Percentiles rank a stretch among this genome's conserved stretches.
These are phyloP conservation scores for Podosphaera aphanis DNA, from an alignment of 2,329 filamentous ascomycete species.

Conservation along the genomic window DNA sequence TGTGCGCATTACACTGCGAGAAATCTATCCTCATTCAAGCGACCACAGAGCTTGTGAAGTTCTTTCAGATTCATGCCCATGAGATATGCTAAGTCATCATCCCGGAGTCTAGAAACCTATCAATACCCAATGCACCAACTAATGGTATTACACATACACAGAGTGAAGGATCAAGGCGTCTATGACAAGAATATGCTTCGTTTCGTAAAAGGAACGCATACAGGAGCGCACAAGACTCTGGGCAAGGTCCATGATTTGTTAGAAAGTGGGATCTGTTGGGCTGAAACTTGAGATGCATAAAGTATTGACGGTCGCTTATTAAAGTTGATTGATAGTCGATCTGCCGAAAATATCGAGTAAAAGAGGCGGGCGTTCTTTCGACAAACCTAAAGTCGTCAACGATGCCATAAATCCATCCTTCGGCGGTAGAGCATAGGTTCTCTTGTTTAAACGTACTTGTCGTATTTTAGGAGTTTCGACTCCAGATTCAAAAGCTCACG, in stretches of 20 bases:
- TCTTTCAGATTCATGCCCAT: conserved; percentile 82
- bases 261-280: not conserved
- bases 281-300: too few relatives aligned
- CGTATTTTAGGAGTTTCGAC: too few relatives aligned
- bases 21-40: conserved; percentile 66
- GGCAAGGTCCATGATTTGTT: conserved; percentile 36
- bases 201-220: conserved; percentile 67
- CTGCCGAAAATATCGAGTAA: too few relatives aligned
- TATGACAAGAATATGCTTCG: conserved; percentile 59
- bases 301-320: too few relatives aligned
- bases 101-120: conserved; percentile 35
- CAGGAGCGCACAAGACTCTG: conserved; percentile 69
- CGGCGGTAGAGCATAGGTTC: too few relatives aligned
- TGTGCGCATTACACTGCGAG: conserved; percentile 40
- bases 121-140: conserved; percentile 7
- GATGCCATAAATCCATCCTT: too few relatives aligned
- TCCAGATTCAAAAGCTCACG: too few relatives aligned
- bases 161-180: conserved; percentile 58
- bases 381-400: too few relatives aligned
- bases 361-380: too few relatives aligned
- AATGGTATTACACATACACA: conserved; percentile 25
- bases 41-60: conserved; percentile 69
- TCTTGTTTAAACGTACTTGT: too few relatives aligned
- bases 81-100: conserved; percentile 69
- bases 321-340: too few relatives aligned